Percentiles rank a stretch among this genome's conserved stretches.
Conservation (phyloP, 257 asterid genomes). For the Jasminum sambac region DNA sequence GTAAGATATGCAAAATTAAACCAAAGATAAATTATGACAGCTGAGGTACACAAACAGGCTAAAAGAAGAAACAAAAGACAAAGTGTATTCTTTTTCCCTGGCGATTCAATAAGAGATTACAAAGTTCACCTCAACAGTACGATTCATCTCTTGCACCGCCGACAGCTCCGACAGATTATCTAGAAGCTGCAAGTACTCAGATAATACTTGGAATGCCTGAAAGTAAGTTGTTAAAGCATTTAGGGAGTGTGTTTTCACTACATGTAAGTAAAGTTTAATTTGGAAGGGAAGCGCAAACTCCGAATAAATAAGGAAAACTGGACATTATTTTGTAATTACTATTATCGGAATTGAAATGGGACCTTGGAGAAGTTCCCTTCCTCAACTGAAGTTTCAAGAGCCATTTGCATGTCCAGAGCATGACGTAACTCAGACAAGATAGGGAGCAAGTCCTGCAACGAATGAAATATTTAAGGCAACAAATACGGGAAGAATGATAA, state of each 20-base stretch:
- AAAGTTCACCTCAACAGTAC: conserved; percentile 81
- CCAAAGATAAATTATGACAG: conserved; percentile 14
- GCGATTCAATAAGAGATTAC: conserved; percentile 9
- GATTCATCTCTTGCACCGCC: conserved; percentile 91
- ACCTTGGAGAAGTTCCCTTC: conserved; percentile 94
- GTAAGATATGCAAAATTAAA: conserved; percentile 8
- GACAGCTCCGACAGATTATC: conserved; percentile 83
- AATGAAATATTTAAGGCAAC: conserved; percentile 20
- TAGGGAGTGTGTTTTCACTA: conserved; percentile 24
- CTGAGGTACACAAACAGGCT: conserved; percentile 23
- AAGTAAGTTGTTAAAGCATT: conserved; percentile 30
- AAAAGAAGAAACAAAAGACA: conserved; percentile 16
- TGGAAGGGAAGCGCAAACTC: conserved; percentile 24
- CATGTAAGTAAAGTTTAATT: conserved; percentile 12
- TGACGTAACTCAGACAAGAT: conserved; percentile 75
- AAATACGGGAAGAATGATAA: not conserved
- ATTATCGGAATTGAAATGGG: conserved; percentile 28
- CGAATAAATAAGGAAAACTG: conserved; percentile 12
- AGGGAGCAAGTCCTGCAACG: conserved; percentile 84
- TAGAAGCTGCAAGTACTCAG: conserved; percentile 91
- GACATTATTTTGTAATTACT: conserved; percentile 28
- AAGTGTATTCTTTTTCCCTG: not conserved
- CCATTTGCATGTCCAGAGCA: conserved; percentile 77
- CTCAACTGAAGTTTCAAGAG: conserved; percentile 83
- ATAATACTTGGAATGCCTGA: conserved; percentile 93